Percentiles rank a stretch among this genome's conserved stretches.
These are phyloP conservation scores for Ceratocystis albifundus DNA, from an alignment of 2,329 filamentous ascomycete genomes.

Conservation along the genomic window DNA sequence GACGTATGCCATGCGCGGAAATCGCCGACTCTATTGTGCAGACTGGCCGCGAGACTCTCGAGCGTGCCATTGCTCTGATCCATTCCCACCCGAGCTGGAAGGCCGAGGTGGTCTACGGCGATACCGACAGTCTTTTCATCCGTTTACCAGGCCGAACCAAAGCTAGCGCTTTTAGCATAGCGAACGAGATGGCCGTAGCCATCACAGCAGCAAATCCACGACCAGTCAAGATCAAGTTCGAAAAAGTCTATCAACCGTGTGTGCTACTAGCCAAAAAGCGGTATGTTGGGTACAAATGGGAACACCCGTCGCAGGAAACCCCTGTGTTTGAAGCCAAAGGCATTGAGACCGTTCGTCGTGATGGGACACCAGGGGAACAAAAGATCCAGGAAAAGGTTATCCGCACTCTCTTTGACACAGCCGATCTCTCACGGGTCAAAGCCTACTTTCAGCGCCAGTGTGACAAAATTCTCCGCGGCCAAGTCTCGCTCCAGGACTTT, in stretches of 20 bases:
- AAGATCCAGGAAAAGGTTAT: conserved; percentile 92
- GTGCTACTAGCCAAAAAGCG: conserved; percentile 91
- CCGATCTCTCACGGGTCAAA: conserved; percentile 82
- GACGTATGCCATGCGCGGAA: conserved; percentile 93
- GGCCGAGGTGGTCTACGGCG: conserved; percentile 94
- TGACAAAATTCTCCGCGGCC: conserved; percentile 79
- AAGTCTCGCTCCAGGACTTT: conserved; percentile 86
- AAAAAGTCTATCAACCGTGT: conserved; percentile 96
- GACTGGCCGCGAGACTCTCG: conserved; percentile 84
- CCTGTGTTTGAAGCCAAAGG: conserved; percentile 97
- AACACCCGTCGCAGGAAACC: conserved; percentile 58
- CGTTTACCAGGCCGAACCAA: conserved; percentile 76
- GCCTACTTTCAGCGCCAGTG: conserved; percentile 82
- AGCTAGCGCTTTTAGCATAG: conserved; percentile 83
- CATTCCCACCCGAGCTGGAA: conserved; percentile 80
- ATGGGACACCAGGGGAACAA: conserved; percentile 89
- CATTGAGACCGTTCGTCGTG: conserved; percentile 90
- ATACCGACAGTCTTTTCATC: conserved; percentile 91
- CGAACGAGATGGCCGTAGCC: conserved; percentile 77
- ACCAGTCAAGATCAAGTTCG: conserved; percentile 92
- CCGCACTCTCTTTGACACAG: conserved; percentile 77
- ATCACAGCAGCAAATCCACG: conserved; percentile 83
- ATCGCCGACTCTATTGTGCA: conserved; percentile 98
- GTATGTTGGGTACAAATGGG: conserved; percentile 97
- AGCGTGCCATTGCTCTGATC: conserved; percentile 84